Evolutionary conservation across 2,329 filamentous ascomycete species (phyloP).

Genomic region (Cytospora chrysosperma): DNA sequence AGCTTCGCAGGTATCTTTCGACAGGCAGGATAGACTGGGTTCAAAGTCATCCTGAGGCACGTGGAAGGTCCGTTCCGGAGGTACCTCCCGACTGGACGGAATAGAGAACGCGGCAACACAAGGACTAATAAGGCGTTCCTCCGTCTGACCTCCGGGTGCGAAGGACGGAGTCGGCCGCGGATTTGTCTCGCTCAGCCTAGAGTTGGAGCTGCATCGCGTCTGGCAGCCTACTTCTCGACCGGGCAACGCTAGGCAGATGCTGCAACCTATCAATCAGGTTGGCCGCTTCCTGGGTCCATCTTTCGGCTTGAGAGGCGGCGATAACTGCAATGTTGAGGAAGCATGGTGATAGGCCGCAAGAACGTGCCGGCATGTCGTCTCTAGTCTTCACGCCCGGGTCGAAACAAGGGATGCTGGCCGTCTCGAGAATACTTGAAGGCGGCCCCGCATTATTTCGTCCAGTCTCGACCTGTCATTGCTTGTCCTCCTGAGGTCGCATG

Average conservation of each 20-base stretch:
- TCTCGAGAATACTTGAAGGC: background rate
- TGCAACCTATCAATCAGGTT: slow-evolving; percentile 2
- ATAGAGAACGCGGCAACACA: slow-evolving; percentile 3
- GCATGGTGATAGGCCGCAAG: slow-evolving; percentile 8
- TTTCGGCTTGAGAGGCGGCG: slow-evolving; percentile 4
- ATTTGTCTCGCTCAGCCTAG: background rate
- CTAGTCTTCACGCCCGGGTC: background rate
- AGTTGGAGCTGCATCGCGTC: background rate
- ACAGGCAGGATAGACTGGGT: background rate
- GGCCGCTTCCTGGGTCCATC: slow-evolving; percentile 7
- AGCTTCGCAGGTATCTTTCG: background rate
- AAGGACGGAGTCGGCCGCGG: slow-evolving; percentile 6
- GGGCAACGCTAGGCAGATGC: background rate
- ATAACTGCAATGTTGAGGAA: background rate
- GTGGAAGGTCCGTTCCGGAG: background rate
- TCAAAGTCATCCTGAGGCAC: background rate
- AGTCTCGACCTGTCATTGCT: slow-evolving; percentile 16
- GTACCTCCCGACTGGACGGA: background rate
- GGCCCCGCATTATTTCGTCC: slow-evolving; percentile 3
- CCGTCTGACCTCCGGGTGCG: slow-evolving; percentile 12
- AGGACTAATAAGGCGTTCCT: background rate
- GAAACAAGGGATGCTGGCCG: slow-evolving; percentile 10
- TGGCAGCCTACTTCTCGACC: no score
- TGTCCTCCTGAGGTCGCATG: slow-evolving; percentile 7
- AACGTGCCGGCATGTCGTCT: slow-evolving; percentile 9